Percentiles rank a stretch among this genome's conserved stretches.
These are phyloP conservation scores for Candida loeiensis DNA, from an alignment of 805 yeast species.

Conservation along the genomic window DNA sequence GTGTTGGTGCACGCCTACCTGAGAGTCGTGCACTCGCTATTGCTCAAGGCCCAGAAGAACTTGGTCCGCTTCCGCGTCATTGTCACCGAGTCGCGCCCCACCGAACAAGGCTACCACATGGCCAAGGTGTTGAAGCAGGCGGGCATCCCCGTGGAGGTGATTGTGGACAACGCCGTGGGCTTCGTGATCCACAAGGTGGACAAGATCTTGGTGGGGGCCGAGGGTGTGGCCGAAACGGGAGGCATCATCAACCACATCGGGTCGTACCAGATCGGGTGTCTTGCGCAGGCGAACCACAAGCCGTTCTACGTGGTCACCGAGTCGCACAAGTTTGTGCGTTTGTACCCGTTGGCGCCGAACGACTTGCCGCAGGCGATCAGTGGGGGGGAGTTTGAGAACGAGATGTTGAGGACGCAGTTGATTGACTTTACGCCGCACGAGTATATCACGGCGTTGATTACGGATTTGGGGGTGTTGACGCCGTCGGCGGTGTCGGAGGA, in stretches of 20 bases:
- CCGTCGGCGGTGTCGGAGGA: slow-evolving; percentile 99
- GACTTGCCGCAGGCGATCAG: slow-evolving; percentile 64
- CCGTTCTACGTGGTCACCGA: slow-evolving; percentile 95
- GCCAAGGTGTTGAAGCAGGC: slow-evolving; percentile 61
- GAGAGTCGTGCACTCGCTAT: slow-evolving; percentile 78
- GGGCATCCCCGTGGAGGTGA: slow-evolving; percentile 82
- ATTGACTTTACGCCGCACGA: slow-evolving; percentile 96
- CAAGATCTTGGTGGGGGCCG: slow-evolving; percentile 95
- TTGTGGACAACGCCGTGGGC: slow-evolving; percentile 93
- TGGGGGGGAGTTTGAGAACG: slow-evolving; percentile 11
- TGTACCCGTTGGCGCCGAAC: slow-evolving; percentile 90
- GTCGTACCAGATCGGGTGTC: slow-evolving; percentile 88
- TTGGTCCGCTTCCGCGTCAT: slow-evolving; percentile 82
- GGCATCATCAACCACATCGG: slow-evolving; percentile 96
- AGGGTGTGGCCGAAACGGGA: slow-evolving; percentile 98
- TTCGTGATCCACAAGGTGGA: slow-evolving; percentile 87
- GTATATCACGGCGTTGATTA: slow-evolving; percentile 89
- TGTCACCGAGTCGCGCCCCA: slow-evolving; percentile 90
- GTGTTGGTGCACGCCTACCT: slow-evolving; percentile 88
- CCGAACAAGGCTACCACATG: slow-evolving; percentile 69
- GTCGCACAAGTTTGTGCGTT: slow-evolving; percentile 91
- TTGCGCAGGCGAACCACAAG: slow-evolving; percentile 85
- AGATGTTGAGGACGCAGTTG: slow-evolving; percentile 30
- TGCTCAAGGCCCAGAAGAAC: slow-evolving; percentile 67
- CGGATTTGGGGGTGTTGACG: slow-evolving; percentile 94